Evolutionary conservation across 2,329 filamentous ascomycete genomes (phyloP), one percentile per base, ranked within the genome.

Genomic region (Podosphaera xanthii): DNA sequence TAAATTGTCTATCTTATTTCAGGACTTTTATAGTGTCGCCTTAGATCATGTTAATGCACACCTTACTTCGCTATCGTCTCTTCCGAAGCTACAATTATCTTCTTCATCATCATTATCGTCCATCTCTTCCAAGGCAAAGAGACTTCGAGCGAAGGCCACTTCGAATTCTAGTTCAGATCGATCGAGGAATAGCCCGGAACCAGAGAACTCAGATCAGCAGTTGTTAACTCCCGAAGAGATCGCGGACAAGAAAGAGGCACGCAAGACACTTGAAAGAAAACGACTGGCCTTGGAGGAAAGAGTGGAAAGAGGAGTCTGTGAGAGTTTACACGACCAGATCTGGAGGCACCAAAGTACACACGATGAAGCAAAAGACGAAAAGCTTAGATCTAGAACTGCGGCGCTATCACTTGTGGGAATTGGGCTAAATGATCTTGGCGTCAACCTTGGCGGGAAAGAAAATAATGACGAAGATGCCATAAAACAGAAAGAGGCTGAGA

Each of bases 281-380:
- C 79, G 83, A 49, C 71, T 79, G 2, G 77, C 85, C 8, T 72
- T 97, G 36, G 91, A 98, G 71, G 92, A 98, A 70, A 88, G 89
- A 3, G 86, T 97, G 0, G 92, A 98, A 69, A 80, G 87, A 63
- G 81, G 86, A 62, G 79, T 90, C 9, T 94, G 87, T 67, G 88
- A 94, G 68, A 82, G 83, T 58, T 83, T 91, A 53, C 97, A 97
- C 68, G 78, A 83, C 60, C 83, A 86, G 63, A 87, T 98, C 69
- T 98, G 91, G 78, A 82, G 89, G 54, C 92, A 98, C 70, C 81
- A 85, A 61, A 92, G 79, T 69, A 94, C 91, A 0, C 83, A 97
- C 66, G 92, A 98, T 68, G 91, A 96, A 71, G 90, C 92, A 10
- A 81, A 91, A 67, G 92, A 98, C 69, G 90, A 94, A 67, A 96